Conservation (phyloP, 2,329 filamentous ascomycete species). For the Shiraia bambusicola region DNA sequence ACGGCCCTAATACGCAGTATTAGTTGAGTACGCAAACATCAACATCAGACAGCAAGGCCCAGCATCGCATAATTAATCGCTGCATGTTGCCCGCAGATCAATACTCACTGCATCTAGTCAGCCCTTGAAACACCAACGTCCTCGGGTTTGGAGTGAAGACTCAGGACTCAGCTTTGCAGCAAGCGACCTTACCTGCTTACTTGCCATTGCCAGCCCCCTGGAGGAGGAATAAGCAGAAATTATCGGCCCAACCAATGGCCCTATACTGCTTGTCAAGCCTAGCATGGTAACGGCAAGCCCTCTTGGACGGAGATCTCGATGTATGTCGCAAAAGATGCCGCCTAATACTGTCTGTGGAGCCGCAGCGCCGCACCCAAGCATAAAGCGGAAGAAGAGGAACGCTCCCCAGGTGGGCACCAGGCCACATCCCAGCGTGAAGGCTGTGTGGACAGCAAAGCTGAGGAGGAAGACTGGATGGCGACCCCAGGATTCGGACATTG, state of each 20-base stretch:
- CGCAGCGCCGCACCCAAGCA: background rate
- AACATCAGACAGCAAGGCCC: background rate
- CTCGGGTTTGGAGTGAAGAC: no score
- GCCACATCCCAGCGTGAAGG: background rate
- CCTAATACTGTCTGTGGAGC: slow-evolving; percentile 1
- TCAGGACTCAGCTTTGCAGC: no score
- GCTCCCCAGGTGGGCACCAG: background rate
- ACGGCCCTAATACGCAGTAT: slow-evolving; percentile 1
- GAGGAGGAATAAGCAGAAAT: background rate
- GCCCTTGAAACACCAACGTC: no score
- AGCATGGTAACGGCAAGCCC: slow-evolving; percentile 1
- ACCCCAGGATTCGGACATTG: background rate
- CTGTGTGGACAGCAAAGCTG: background rate
- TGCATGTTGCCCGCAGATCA: no score
- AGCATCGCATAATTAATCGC: no score
- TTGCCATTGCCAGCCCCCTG: slow-evolving; percentile 1
- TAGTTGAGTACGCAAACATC: no score
- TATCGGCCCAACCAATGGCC: background rate
- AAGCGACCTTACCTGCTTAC: background rate
- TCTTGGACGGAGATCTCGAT: background rate
- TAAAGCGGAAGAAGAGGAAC: slow-evolving; percentile 1
- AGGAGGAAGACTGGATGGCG: background rate
- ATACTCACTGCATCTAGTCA: no score
- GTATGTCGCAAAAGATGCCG: slow-evolving; percentile 1
- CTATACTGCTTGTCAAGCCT: background rate